Conservation (phyloP, 805 yeast genomes). For the Myxozyma neotropica region DNA sequence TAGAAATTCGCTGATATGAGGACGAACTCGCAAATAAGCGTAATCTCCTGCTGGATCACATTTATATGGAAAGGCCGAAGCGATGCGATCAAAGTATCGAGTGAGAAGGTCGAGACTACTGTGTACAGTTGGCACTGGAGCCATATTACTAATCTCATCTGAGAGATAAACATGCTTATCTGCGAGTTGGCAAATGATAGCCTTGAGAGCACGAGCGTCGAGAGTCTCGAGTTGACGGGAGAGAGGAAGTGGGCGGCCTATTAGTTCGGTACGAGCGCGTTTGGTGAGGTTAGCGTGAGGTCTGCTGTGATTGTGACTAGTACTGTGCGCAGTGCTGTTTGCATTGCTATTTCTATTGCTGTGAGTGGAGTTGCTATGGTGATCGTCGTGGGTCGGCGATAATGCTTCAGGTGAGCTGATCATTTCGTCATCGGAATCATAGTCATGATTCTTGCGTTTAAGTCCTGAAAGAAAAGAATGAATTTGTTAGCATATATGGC, state of each 20-base stretch:
- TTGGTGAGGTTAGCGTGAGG: constrained; percentile 8
- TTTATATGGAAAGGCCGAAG: constrained; percentile 66
- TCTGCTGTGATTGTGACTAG: constrained; percentile 1
- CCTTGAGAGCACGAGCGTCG: constrained; percentile 58
- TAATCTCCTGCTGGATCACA: constrained; percentile 75
- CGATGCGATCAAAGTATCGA: constrained; percentile 49
- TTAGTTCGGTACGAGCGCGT: constrained; percentile 30
- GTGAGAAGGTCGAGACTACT: constrained; percentile 56
- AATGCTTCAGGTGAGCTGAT: constrained; percentile 25
- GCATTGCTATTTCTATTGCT: too few species aligned
- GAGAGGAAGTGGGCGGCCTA: constrained; percentile 64
- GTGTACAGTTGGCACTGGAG: constrained; percentile 61
- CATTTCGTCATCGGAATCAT: constrained; percentile 33
- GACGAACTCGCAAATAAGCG: constrained; percentile 71
- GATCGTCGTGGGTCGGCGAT: not conserved
- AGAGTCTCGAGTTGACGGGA: constrained; percentile 68
- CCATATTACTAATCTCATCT: constrained; percentile 50
- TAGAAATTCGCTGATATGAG: constrained; percentile 67
- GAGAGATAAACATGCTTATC: constrained; percentile 64
- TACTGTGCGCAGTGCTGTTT: not conserved
- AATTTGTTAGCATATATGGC: not conserved
- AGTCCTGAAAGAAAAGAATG: constrained; percentile 1
- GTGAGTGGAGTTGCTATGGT: not conserved
- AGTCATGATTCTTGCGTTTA: constrained; percentile 22
- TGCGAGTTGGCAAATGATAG: constrained; percentile 56